Evolutionary conservation across 2,329 filamentous ascomycete species (phyloP).

Genomic region (Lachnellula cervina): DNA sequence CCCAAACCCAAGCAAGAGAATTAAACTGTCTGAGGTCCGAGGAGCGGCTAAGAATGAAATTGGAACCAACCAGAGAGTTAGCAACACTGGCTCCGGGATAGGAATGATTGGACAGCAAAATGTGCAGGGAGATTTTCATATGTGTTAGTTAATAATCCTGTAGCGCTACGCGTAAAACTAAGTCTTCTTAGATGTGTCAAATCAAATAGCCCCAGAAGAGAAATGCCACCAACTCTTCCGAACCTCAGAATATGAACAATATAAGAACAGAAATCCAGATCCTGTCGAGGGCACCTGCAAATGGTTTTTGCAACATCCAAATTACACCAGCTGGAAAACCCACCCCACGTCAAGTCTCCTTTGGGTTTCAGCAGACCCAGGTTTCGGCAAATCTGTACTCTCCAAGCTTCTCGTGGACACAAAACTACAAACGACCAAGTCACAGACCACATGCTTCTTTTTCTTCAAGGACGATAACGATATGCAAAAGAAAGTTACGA

Average conservation of each 20-base stretch:
- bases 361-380: constrained; percentile 37
- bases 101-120: too few relatives aligned
- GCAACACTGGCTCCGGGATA: too few relatives aligned
- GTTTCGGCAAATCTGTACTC: constrained; percentile 38
- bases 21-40: background rate
- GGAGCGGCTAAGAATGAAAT: background rate
- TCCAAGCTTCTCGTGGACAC: constrained; percentile 33
- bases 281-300: constrained; percentile 29
- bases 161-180: background rate
- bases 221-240: constrained; percentile 37
- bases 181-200: background rate
- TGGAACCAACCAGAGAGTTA: background rate
- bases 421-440: constrained; percentile 15
- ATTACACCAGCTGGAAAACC: constrained; percentile 30
- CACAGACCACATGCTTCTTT: constrained; percentile 36
- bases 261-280: constrained; percentile 28
- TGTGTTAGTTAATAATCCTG: background rate
- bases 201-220: background rate
- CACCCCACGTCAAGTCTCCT: constrained; percentile 26
- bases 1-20: background rate
- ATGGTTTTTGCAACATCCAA: constrained; percentile 32
- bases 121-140: too few relatives aligned
- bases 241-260: constrained; percentile 28
- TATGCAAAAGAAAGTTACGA: constrained; percentile 32
- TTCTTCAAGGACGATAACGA: constrained; percentile 38